Evolutionary conservation across 148 eudicot species (phyloP), one percentile per base, ranked within the genome.

Genomic region (Chenopodium quinoa): DNA sequence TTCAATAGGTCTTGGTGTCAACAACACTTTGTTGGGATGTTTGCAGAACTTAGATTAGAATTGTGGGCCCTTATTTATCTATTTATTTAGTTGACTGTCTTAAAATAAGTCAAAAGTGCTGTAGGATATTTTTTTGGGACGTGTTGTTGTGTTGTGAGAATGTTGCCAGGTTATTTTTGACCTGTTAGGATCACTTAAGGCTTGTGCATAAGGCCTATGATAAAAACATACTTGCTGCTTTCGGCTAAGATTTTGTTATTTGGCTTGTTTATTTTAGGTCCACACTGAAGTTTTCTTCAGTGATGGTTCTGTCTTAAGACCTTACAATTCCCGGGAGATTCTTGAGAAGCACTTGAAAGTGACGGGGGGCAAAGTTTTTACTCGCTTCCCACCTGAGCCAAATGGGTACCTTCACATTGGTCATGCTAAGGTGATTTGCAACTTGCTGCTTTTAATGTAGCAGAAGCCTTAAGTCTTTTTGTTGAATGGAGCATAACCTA

Each of bases 311-410:
- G 88, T 91, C 81, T 88, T 93, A 60, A 91, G 98, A 87, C 86
- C 95, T 81, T 92, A 94, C 86, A 96, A 96, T 86, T 84, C 91
- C 32, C 90, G 88, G 85, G 93, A 89, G 75, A 77, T 85, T 54
- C 93, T 96, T 76, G 90, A 88, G 22, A 90, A 92, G 71, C 99
- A 96, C 87, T 87, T 96, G 75, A 90, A 90, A 81, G 83, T 72
- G 68, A 94, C 95, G 0, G 94, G 93, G 37, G 95, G 95, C 65
- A 94, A 94, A 90, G 97, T 96, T 79, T 70, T 76, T 65, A 96
- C 99, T 48, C 98, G 99, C 64, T 96, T 96, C 83, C 98, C 98
- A 47, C 99, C 98, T 34, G 99, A 96, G 85, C 99, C 99, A n/a
- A 96, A 96, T 92, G 99, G 99, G 25, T 96, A 91, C 87, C 91